Percentiles rank a stretch among this genome's conserved stretches.
These are phyloP conservation scores for Arabidopsis thaliana DNA, from an alignment of 345 rosid genomes.

Conservation along the genomic window DNA sequence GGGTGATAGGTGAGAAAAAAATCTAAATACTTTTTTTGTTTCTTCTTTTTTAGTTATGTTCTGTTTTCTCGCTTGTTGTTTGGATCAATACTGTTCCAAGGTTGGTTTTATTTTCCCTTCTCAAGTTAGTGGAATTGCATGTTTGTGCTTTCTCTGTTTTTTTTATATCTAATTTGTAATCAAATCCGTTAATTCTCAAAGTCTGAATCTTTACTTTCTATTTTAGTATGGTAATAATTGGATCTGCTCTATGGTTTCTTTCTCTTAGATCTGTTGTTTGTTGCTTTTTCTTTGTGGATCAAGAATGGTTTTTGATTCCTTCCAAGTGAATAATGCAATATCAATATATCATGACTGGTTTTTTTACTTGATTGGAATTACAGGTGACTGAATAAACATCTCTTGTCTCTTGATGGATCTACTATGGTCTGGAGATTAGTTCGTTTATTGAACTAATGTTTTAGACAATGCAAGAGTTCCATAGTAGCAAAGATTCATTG, in stretches of 20 bases:
- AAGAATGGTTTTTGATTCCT: constrained; percentile 15
- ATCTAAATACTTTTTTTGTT: constrained; percentile 24
- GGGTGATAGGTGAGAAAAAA: constrained; percentile 32
- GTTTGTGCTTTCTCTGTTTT: constrained; percentile 11
- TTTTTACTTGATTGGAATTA: constrained; percentile 6
- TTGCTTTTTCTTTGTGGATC: constrained; percentile 5
- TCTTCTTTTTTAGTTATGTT: constrained; percentile 5
- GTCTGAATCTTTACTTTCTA: constrained; percentile 15
- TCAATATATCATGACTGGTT: constrained; percentile 3
- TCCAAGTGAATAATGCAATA: background rate
- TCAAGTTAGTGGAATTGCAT: constrained; percentile 17
- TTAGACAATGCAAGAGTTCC: constrained; percentile 40
- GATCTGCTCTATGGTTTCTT: constrained; percentile 20
- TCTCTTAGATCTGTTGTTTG: constrained; percentile 36
- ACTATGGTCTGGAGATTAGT: constrained; percentile 19
- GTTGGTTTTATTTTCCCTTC: no score
- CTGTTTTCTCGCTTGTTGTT: background rate
- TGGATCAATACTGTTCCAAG: no score
- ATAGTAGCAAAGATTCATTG: constrained; percentile 16
- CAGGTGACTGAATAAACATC: background rate
- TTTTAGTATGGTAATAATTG: background rate
- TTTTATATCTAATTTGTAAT: background rate
- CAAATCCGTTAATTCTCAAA: background rate
- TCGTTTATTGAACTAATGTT: constrained; percentile 11
- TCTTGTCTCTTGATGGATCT: constrained; percentile 10